A percentile compares a stretch with the other conserved stretches of the same genome.
Evolutionary conservation across 2,329 filamentous ascomycete species (phyloP).

Genomic region (Talaromyces rugulosus): DNA sequence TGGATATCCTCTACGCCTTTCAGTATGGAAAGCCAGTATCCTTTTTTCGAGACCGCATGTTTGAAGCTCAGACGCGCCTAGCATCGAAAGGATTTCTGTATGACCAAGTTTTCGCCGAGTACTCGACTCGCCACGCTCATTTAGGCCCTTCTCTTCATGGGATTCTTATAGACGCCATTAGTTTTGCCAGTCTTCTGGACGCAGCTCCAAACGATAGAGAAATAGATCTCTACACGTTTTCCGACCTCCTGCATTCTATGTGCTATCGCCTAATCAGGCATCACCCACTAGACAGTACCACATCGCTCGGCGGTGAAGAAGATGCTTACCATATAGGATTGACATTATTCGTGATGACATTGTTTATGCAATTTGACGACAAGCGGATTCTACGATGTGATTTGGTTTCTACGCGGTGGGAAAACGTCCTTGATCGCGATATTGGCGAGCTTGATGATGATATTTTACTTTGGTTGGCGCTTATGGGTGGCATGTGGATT

Average conservation of each 20-base stretch:
- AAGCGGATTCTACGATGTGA: conserved; percentile 2
- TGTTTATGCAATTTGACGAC: conserved; percentile 6
- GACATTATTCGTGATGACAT: conserved; percentile 11
- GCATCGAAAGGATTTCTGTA: conserved; percentile 4
- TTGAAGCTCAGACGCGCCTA: not conserved
- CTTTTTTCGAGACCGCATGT: conserved; percentile 7
- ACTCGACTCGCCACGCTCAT: not conserved
- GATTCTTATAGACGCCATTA: conserved; percentile 7
- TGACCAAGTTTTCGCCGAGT: not conserved
- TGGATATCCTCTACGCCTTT: conserved; percentile 9
- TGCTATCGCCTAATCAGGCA: conserved; percentile 7
- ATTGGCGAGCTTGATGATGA: conserved; percentile 1
- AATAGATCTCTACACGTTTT: conserved; percentile 1
- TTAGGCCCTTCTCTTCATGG: not conserved
- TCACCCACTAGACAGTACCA: conserved; percentile 2
- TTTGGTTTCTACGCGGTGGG: not conserved
- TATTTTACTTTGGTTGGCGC: conserved; percentile 7
- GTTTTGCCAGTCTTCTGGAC: conserved; percentile 4
- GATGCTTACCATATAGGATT: conserved; percentile 7
- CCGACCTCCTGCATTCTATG: conserved; percentile 4
- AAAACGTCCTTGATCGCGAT: not conserved
- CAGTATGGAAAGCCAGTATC: conserved; percentile 5
- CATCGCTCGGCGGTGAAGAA: not conserved
- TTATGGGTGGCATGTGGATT: conserved; percentile 11
- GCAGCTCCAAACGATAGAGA: not conserved